Percentiles rank a stretch among this genome's conserved stretches.
These are phyloP conservation scores for Phytophthora fragariaefolia DNA, from an alignment of 352 stramenopile genomes.

Conservation along the genomic window DNA sequence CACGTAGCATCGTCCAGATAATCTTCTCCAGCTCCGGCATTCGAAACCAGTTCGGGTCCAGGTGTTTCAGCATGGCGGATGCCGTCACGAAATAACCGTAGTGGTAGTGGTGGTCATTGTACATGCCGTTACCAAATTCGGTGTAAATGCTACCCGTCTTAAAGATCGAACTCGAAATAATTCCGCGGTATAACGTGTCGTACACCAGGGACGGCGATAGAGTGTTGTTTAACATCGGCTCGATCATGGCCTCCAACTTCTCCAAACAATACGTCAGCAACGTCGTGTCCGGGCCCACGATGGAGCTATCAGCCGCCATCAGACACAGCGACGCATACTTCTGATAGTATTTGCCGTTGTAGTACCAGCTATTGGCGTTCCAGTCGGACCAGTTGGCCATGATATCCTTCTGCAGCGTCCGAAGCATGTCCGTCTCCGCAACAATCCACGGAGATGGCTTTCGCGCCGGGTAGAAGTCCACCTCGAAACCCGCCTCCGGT, in stretches of 20 bases:
- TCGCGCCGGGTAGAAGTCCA: slow-evolving; percentile 52
- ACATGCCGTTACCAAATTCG: slow-evolving; percentile 72
- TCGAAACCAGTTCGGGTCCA: slow-evolving; percentile 54
- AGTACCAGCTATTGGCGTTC: slow-evolving; percentile 61
- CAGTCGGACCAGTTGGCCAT: slow-evolving; percentile 44
- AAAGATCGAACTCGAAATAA: slow-evolving; percentile 51
- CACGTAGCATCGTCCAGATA: slow-evolving; percentile 59
- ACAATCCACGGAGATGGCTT: slow-evolving; percentile 34
- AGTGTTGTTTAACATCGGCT: slow-evolving; percentile 58
- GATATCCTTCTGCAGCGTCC: slow-evolving; percentile 54
- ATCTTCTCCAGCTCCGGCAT: slow-evolving; percentile 56
- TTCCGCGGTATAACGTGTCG: slow-evolving; percentile 60
- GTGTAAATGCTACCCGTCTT: slow-evolving; percentile 49
- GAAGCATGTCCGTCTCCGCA: slow-evolving; percentile 37
- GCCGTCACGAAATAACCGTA: slow-evolving; percentile 71
- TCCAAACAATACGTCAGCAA: slow-evolving; percentile 47
- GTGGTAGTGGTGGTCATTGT: slow-evolving; percentile 83
- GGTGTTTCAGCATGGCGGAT: slow-evolving; percentile 59
- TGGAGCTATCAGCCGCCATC: slow-evolving; percentile 47
- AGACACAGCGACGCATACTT: slow-evolving; percentile 76
- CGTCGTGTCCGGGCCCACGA: slow-evolving; percentile 50
- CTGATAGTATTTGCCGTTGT: slow-evolving; percentile 67
- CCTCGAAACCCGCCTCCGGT: slow-evolving; percentile 42
- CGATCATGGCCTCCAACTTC: slow-evolving; percentile 56
- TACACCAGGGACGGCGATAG: slow-evolving; percentile 55